Evolutionary conservation across 352 stramenopile genomes (phyloP).

Genomic region (Hyaloperonospora brassicae): DNA sequence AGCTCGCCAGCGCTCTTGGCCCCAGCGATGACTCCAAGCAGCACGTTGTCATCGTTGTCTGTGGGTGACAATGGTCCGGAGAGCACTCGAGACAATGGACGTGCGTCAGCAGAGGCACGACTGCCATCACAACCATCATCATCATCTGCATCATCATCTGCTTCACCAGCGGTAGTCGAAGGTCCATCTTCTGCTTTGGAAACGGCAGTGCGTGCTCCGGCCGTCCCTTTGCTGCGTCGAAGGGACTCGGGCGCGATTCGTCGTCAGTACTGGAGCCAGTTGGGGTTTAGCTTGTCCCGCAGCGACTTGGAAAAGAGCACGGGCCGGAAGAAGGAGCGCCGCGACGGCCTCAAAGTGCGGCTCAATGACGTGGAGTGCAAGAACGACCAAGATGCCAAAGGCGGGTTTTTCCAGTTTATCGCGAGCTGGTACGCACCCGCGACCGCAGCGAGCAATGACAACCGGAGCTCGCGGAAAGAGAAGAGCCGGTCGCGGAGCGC

Average conservation of each 20-base stretch:
- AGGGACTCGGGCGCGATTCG: conserved; percentile 80
- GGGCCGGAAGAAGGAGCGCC: conserved; percentile 47
- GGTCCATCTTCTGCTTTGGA: too few species aligned
- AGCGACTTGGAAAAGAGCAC: conserved; percentile 76
- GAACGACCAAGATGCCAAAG: conserved; percentile 35
- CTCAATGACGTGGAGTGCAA: conserved; percentile 56
- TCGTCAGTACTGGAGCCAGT: conserved; percentile 81
- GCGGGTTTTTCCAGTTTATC: conserved; percentile 69
- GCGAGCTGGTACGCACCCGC: conserved; percentile 62
- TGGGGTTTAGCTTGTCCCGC: conserved; percentile 73
- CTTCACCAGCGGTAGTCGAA: too few species aligned
- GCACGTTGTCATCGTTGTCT: not conserved
- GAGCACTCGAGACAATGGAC: conserved; percentile 15
- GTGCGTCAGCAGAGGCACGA: conserved; percentile 11
- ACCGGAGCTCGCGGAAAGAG: conserved; percentile 18
- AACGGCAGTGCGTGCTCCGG: not conserved
- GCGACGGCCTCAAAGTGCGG: conserved; percentile 64
- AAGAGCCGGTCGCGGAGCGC: conserved; percentile 5
- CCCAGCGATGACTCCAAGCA: conserved; percentile 4
- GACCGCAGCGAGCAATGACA: conserved; percentile 26
- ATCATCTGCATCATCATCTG: too few species aligned
- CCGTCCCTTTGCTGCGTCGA: conserved; percentile 34
- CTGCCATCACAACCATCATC: conserved; percentile 5
- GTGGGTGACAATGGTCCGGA: too few species aligned
- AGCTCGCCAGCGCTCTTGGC: conserved; percentile 13